Evolutionary conservation across 352 stramenopile genomes (phyloP), one percentile per base, ranked within the genome.

Genomic region (Hyaloperonospora arabidopsidis): DNA sequence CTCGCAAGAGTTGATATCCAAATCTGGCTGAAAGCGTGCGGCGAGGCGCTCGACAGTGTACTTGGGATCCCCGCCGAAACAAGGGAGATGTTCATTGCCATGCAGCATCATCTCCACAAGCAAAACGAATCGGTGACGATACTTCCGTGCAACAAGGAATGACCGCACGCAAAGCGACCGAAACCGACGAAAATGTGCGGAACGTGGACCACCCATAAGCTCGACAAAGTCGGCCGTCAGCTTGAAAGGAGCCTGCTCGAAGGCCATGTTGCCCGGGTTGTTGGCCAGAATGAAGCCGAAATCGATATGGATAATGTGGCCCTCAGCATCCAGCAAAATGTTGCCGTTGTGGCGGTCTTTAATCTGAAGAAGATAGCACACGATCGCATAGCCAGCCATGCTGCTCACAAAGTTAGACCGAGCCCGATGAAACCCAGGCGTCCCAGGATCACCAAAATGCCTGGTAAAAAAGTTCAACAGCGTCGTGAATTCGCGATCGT

Each of bases 281-380:
- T 89, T 97, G 25, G 93, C 77, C 57, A 99, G 86, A 63, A 97
- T 96, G 72, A 98, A 98, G 29, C 84, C 86, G 66, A 95, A 96
- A 70, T 98, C 96, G 57, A 98, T 98, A 66, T 98, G 96, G 50
- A 98, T 95, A 52, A 98, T 77, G 64, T 97, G 94, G 10, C 96
- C 96, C 57, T 96, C 89, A 23, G 95, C 96, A 59, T 98, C 90
- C 1, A 98, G 60, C 41, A 98, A 62, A 61, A 98, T 95, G 65
- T 98, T 98, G 49, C 96, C 96, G 67, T 98, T 98, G 74, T 98
- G 96, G 13, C 96, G 76, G 63, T 98, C 96, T 74, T 98, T 98
- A 60, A 98, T 86, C 78, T 98, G 93, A 44, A 98, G 80, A 19
- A 98, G 58, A 68, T 97, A 98, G 64, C 88, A 97, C 45, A 98